phyloP scores from a whole-genome alignment of 164 flowering plant genomes.

The Berberis vulgaris region DNA sequence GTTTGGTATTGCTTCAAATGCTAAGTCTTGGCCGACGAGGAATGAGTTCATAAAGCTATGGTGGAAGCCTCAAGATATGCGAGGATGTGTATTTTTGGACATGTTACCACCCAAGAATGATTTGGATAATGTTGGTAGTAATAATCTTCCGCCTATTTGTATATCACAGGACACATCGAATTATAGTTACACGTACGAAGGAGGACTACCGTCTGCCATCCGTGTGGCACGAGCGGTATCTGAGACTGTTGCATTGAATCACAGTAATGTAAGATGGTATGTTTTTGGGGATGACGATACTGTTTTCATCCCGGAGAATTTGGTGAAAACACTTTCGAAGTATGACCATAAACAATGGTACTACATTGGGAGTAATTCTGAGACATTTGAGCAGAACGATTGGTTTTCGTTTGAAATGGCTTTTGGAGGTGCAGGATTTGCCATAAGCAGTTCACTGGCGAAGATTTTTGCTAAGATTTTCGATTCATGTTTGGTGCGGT shows the following conservation, averaged over 20 bases:
- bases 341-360: conserved; percentile 55
- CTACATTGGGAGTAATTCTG: conserved; percentile 57
- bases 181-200: background rate
- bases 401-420: conserved; percentile 62
- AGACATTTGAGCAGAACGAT: conserved; percentile 52
- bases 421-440: conserved; percentile 86
- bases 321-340: conserved; percentile 45
- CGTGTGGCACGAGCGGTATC: conserved; percentile 4
- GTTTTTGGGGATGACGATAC: conserved; percentile 2
- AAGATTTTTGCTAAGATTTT: conserved; percentile 50
- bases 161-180: background rate
- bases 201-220: background rate
- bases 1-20: conserved; percentile 58
- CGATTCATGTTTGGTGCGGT: conserved; percentile 67
- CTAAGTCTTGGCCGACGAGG: conserved; percentile 34
- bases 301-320: conserved; percentile 13
- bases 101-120: background rate
- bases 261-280: background rate
- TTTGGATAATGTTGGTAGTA: background rate
- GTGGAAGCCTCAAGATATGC: conserved; percentile 32
- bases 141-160: background rate
- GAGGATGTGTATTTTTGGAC: conserved; percentile 61
- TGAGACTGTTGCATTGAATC: background rate
- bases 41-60: conserved; percentile 43
- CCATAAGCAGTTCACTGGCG: conserved; percentile 54